phyloP scores from a whole-genome alignment of 1,139 yeast genomes.

The Magnusiomyces sp. region DNA sequence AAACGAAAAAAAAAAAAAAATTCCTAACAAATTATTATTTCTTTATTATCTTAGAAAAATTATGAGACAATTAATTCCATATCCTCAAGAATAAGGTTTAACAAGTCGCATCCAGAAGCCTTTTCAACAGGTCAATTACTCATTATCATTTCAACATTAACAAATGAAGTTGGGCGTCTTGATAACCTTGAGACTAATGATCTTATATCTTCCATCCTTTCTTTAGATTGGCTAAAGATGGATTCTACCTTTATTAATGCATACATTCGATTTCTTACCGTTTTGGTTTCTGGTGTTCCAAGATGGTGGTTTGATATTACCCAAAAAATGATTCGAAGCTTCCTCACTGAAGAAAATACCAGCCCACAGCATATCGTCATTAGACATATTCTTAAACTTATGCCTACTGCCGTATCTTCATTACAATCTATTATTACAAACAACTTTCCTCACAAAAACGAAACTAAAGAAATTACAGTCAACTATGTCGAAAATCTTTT shows the following conservation, averaged over 20 bases:
- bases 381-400: conserved; percentile 52
- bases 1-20: not conserved
- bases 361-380: conserved; percentile 60
- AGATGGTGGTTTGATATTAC: conserved; percentile 86
- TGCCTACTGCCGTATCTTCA: conserved; percentile 71
- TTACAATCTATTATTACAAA: conserved; percentile 52
- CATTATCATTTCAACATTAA: conserved; percentile 40
- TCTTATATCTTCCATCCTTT: conserved; percentile 44
- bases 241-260: conserved; percentile 37
- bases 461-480: conserved; percentile 44
- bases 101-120: conserved; percentile 36
- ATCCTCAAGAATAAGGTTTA: conserved; percentile 39
- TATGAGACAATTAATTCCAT: conserved; percentile 39
- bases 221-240: conserved; percentile 50
- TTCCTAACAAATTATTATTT: not conserved
- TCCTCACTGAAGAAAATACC: conserved; percentile 35
- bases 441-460: conserved; percentile 72
- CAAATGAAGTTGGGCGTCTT: conserved; percentile 45
- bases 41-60: conserved; percentile 28
- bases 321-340: conserved; percentile 52
- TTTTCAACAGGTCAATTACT: conserved; percentile 37
- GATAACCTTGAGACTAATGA: conserved; percentile 38
- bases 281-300: conserved; percentile 78
- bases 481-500: conserved; percentile 63
- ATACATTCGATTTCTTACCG: conserved; percentile 63